Percentiles rank a stretch among this genome's conserved stretches.
These are phyloP conservation scores for Pyrenophora seminiperda DNA, from an alignment of 2,329 filamentous ascomycete species.

Conservation along the genomic window DNA sequence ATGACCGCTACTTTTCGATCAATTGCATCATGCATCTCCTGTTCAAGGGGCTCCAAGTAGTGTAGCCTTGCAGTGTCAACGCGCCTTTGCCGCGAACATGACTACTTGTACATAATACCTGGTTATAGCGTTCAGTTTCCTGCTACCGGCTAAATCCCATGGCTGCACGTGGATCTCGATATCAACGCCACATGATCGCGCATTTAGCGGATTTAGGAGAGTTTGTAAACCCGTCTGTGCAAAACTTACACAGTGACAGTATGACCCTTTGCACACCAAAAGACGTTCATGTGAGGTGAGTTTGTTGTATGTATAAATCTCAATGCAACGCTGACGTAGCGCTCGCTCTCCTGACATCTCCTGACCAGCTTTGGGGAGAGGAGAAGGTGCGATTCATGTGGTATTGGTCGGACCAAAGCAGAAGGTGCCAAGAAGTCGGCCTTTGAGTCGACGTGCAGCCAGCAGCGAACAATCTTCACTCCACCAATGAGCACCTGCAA, in stretches of 20 bases:
- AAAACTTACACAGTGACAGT: not conserved
- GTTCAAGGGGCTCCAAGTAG: constrained; percentile 5
- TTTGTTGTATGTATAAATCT: constrained; percentile 3
- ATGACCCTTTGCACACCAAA: too few species aligned
- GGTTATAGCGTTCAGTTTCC: not conserved
- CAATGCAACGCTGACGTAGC: not conserved
- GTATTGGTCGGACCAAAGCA: constrained; percentile 17
- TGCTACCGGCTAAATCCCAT: constrained; percentile 25
- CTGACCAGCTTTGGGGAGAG: constrained; percentile 7
- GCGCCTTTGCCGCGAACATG: constrained; percentile 25
- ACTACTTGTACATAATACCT: constrained; percentile 19
- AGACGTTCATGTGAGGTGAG: not conserved
- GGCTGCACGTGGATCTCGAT: constrained; percentile 28
- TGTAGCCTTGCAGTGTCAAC: constrained; percentile 1
- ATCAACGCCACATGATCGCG: not conserved
- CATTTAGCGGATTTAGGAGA: not conserved
- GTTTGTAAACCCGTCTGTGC: not conserved
- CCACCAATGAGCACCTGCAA: constrained; percentile 16
- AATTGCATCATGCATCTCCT: constrained; percentile 5
- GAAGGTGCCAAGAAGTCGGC: constrained; percentile 20
- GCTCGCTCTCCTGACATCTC: constrained; percentile 6
- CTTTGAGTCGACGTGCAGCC: constrained; percentile 6
- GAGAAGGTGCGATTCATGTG: constrained; percentile 1
- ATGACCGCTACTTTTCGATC: constrained; percentile 1
- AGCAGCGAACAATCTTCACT: constrained; percentile 3